Evolutionary conservation across 2,329 filamentous ascomycete genomes (phyloP).

Genomic region (Penicillium sp.): DNA sequence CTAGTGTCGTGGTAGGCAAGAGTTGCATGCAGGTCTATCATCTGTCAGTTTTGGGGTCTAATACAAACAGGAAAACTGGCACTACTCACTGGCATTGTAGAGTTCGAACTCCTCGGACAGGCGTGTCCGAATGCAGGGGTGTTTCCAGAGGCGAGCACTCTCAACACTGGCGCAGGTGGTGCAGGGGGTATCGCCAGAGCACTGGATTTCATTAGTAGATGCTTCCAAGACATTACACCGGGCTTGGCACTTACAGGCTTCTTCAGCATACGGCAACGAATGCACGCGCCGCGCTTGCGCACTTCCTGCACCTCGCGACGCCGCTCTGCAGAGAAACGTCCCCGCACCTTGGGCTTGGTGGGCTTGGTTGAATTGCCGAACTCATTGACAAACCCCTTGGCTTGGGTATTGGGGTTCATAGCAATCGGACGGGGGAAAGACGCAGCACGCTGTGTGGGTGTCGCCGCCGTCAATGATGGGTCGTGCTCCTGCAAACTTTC

Average conservation of each 20-base stretch:
- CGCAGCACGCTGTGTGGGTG: conserved; percentile 37
- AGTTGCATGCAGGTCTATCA: conserved; percentile 49
- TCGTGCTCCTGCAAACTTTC: conserved; percentile 43
- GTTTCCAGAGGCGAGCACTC: conserved; percentile 60
- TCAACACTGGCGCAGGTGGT: conserved; percentile 59
- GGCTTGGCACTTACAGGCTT: conserved; percentile 48
- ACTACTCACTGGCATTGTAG: conserved; percentile 51
- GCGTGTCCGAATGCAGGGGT: conserved; percentile 57
- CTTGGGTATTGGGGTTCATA: conserved; percentile 42
- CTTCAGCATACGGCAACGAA: conserved; percentile 64
- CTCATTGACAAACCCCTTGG: conserved; percentile 42
- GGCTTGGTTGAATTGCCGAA: conserved; percentile 42
- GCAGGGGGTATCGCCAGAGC: conserved; percentile 60
- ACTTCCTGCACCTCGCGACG: conserved; percentile 60
- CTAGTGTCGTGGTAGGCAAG: conserved; percentile 53
- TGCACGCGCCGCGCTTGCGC: conserved; percentile 60
- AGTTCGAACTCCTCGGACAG: conserved; percentile 59
- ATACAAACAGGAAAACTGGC: not conserved
- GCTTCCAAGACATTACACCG: not conserved
- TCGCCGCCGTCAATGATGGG: conserved; percentile 35
- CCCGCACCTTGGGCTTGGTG: conserved; percentile 51
- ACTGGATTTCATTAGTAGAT: conserved; percentile 31
- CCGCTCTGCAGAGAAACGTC: conserved; percentile 56
- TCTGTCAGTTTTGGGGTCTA: conserved; percentile 18
- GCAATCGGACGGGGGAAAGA: conserved; percentile 44